Conservation (phyloP, 148 eudicot genomes). For the Rheum nobile region DNA sequence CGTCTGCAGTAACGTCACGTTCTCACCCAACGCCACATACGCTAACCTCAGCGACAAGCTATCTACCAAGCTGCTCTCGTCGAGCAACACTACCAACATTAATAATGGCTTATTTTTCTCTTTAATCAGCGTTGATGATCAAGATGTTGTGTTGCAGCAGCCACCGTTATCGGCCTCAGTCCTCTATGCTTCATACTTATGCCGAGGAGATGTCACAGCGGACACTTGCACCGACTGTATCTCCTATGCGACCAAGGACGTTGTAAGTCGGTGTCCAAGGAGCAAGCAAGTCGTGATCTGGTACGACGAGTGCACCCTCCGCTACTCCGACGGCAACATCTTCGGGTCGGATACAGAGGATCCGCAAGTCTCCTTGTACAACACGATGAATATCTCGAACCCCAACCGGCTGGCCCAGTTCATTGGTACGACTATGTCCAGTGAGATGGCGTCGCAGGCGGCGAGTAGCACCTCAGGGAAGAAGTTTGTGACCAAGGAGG, state of each 20-base stretch:
- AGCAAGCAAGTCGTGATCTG: constrained; percentile 14
- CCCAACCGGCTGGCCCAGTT: constrained; percentile 7
- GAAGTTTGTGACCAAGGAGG: constrained; percentile 16
- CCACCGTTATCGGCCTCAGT: too few species aligned
- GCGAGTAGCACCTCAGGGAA: constrained; percentile 7
- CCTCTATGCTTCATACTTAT: too few species aligned
- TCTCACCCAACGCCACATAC: too few species aligned
- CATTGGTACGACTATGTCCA: not conserved
- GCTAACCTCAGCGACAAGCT: too few species aligned
- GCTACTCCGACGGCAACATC: constrained; percentile 17
- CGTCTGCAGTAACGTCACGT: too few species aligned
- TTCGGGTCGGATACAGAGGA: constrained; percentile 5
- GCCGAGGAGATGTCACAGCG: constrained; percentile 23
- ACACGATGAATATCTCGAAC: not conserved
- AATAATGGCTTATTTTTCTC: too few species aligned
- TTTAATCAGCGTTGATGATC: too few species aligned
- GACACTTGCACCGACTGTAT: constrained; percentile 16
- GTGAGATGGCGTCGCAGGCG: not conserved
- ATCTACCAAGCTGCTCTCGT: too few species aligned
- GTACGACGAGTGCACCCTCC: constrained; percentile 27
- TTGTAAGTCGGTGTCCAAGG: constrained; percentile 7
- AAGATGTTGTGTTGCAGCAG: too few species aligned
- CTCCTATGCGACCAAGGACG: not conserved
- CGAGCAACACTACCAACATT: too few species aligned
- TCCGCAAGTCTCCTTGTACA: not conserved